Conservation (phyloP, 352 stramenopile species). For the Phytophthora rubi region DNA sequence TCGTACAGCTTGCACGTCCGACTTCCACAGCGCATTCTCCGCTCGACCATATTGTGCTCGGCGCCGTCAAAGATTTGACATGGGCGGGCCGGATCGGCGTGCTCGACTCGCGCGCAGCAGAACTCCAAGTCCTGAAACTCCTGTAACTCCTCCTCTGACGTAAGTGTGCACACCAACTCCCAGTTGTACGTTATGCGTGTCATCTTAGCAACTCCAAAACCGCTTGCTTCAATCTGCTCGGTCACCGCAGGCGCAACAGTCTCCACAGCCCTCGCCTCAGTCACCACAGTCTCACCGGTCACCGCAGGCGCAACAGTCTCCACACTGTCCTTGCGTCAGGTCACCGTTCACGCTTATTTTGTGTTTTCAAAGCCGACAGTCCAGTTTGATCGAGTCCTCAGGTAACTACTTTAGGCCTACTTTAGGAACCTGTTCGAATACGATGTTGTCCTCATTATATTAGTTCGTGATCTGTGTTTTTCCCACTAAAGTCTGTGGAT, state of each 20-base stretch:
- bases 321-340: background rate
- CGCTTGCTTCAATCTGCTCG: background rate
- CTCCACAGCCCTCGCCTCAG: background rate
- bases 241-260: background rate
- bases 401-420: background rate
- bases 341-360: background rate
- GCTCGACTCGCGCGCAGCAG: background rate
- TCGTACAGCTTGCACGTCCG: background rate
- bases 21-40: background rate
- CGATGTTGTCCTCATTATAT: background rate
- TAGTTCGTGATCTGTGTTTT: background rate
- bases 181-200: background rate
- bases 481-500: background rate
- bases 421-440: background rate
- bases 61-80: background rate
- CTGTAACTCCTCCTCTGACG: background rate
- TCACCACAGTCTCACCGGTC: background rate
- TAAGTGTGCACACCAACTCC: constrained; percentile 1
- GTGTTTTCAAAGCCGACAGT: background rate
- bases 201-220: background rate
- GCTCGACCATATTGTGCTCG: background rate
- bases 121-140: background rate
- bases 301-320: background rate
- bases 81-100: background rate
- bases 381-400: background rate